phyloP scores from a whole-genome alignment of 768 basidiomycete genomes.

The Suillus fuscotomentosus region DNA sequence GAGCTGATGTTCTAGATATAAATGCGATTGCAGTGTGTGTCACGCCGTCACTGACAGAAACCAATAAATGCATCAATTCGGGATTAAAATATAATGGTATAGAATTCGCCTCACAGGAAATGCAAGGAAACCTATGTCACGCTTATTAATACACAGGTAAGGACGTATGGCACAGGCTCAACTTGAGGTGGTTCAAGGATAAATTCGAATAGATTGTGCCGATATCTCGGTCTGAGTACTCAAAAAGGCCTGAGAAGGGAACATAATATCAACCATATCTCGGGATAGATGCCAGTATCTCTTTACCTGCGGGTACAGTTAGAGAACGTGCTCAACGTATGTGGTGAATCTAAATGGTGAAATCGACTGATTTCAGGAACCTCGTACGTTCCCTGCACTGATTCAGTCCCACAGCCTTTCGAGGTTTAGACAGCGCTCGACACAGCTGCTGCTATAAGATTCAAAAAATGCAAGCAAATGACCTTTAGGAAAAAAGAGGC shows the following conservation, averaged over 20 bases:
- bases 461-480: neutral
- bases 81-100: neutral
- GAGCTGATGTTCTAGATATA: constrained; percentile 20
- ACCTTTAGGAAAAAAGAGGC: neutral
- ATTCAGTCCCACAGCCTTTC: neutral
- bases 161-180: constrained; percentile 6
- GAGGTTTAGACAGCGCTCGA: neutral
- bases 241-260: constrained; percentile 7
- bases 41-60: constrained; percentile 21
- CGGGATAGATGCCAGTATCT: neutral
- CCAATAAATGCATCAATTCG: constrained; percentile 10
- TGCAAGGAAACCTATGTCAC: constrained; percentile 2
- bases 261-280: neutral
- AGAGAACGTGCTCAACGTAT: neutral
- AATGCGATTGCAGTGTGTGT: constrained; percentile 17
- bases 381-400: neutral
- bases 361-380: neutral
- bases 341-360: neutral
- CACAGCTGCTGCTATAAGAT: neutral
- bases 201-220: neutral
- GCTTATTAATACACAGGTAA: constrained; percentile 13
- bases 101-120: constrained; percentile 15
- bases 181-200: neutral
- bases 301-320: neutral
- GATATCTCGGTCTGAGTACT: constrained; percentile 8